Evolutionary conservation across 1,284 basidiomycete species (phyloP).

Genomic region (Moesziomyces aphidis): DNA sequence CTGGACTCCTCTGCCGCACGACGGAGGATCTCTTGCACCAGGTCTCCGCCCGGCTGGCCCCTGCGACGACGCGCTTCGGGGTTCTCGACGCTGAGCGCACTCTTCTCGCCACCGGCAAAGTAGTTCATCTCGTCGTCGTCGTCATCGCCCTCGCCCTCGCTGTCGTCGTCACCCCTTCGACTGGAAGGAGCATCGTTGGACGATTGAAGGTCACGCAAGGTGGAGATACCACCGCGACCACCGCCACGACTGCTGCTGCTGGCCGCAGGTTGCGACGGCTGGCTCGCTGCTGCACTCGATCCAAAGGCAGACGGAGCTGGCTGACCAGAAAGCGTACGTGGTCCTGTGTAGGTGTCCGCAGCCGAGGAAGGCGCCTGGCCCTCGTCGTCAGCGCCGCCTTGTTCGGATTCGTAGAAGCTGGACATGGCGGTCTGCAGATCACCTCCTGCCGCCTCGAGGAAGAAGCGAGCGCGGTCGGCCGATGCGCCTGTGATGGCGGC

Average conservation of each 20-base stretch:
- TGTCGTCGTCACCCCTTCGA: constrained; percentile 45
- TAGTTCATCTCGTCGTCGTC: constrained; percentile 61
- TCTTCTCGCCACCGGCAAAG: constrained; percentile 70
- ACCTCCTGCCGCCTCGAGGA: constrained; percentile 66
- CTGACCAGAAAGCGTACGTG: constrained; percentile 67
- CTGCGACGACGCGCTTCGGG: constrained; percentile 73
- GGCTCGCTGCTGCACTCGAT: constrained; percentile 8
- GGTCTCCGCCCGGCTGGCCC: constrained; percentile 74
- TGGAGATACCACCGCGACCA: constrained; percentile 64
- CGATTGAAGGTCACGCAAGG: constrained; percentile 66
- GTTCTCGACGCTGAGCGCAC: constrained; percentile 90
- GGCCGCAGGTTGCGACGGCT: constrained; percentile 13
- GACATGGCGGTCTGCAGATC: constrained; percentile 68
- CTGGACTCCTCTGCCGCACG: constrained; percentile 76
- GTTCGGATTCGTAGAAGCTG: constrained; percentile 66
- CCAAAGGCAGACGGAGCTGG: constrained; percentile 55
- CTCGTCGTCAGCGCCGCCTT: constrained; percentile 10
- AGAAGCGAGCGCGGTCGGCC: constrained; percentile 67
- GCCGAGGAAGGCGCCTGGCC: constrained; percentile 9
- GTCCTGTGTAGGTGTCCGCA: constrained; percentile 47
- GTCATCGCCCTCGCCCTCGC: constrained; percentile 56
- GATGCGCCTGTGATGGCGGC: constrained; percentile 66
- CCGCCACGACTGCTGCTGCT: constrained; percentile 18
- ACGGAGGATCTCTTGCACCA: constrained; percentile 83
- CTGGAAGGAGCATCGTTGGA: constrained; percentile 15